Evolutionary conservation across 2,329 filamentous ascomycete genomes (phyloP), one percentile per base, ranked within the genome.

Genomic region (Penicillium sp.): DNA sequence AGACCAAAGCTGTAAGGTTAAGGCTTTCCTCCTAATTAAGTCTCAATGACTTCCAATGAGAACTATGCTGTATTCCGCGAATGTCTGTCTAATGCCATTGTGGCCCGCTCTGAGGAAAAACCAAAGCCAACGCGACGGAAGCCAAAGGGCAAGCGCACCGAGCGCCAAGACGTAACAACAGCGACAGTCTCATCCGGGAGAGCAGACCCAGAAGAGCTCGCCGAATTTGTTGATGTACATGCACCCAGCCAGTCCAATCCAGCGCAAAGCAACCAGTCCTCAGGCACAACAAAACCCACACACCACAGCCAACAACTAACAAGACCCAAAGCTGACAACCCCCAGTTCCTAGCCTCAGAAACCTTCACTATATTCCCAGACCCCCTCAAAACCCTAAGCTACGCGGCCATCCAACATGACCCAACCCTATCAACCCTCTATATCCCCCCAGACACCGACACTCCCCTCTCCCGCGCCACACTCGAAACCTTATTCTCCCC

Each of bases 31-130:
- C 41, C 5, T 27, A 36, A 21, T 16, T 3, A 39, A 27, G 6
- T 38, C 50, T 53, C 62, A 61, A 71, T 71, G 68, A 66, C 54
- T 50, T 59, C 65, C 13, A n/a, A 34, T 25, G 62, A 69, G 39
- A 90, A 90, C 66, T 88, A 85, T 70, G 82, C 86, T 51, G 77
- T 85, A 46, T 92, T 94, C 72, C 81, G 88, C 53, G 91, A 94
- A 67, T 90, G 84, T 68, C 78, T 94, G 59, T 89, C 89, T 9
- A 84, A 84, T 16, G 81, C 85, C 0, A 78, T 94, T 13, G 83
- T 93, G 51, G 83, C 85, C 49, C 84, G 81, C 58, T 81, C 87
- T 54, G 72, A 75, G 53, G 76, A 73, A 47, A 82, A 81, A 60
- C 79, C 81, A 57, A 80, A 65, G 38, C 68, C 62, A 51, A 39